Percentiles rank a stretch among this genome's conserved stretches.
Evolutionary conservation across 1,284 basidiomycete genomes (phyloP).

Genomic region (Kalmanozyma brasiliensis): DNA sequence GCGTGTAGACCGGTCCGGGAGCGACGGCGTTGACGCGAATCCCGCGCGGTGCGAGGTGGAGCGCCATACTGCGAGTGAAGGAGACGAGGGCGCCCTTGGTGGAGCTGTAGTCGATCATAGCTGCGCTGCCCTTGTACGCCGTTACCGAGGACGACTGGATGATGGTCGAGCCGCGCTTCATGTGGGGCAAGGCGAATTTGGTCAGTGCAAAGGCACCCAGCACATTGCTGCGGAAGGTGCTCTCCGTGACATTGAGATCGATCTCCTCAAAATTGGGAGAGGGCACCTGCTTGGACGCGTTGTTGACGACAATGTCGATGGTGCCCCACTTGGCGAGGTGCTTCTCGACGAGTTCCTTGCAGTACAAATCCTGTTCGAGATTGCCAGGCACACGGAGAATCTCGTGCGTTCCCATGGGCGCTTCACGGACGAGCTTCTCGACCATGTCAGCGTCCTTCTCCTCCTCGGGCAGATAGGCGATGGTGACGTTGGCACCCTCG

Average conservation of each 20-base stretch:
- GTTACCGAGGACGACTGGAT: slow-evolving; percentile 77
- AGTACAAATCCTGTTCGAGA: slow-evolving; percentile 67
- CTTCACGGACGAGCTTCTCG: slow-evolving; percentile 40
- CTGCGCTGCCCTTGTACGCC: slow-evolving; percentile 71
- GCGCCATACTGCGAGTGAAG: slow-evolving; percentile 73
- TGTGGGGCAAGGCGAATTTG: slow-evolving; percentile 72
- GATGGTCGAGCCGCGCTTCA: slow-evolving; percentile 74
- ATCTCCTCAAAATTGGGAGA: slow-evolving; percentile 61
- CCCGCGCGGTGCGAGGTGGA: slow-evolving; percentile 74
- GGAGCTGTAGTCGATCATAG: slow-evolving; percentile 72
- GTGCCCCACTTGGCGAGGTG: slow-evolving; percentile 70
- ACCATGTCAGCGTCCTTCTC: slow-evolving; percentile 70
- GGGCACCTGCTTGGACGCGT: slow-evolving; percentile 75
- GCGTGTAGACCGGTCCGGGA: slow-evolving; percentile 73
- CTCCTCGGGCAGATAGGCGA: slow-evolving; percentile 75
- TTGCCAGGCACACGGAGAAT: slow-evolving; percentile 72
- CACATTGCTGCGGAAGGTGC: slow-evolving; percentile 56
- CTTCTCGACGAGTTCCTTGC: slow-evolving; percentile 71
- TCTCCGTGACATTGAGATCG: slow-evolving; percentile 44
- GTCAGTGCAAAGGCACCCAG: slow-evolving; percentile 51
- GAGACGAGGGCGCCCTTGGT: slow-evolving; percentile 71
- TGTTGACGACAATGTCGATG: slow-evolving; percentile 72
- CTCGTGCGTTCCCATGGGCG: slow-evolving; percentile 56
- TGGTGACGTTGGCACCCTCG: slow-evolving; percentile 76
- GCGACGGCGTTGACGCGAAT: slow-evolving; percentile 73